Conservation (phyloP, 1,284 basidiomycete genomes). For the Papiliotrema flavescens region DNA sequence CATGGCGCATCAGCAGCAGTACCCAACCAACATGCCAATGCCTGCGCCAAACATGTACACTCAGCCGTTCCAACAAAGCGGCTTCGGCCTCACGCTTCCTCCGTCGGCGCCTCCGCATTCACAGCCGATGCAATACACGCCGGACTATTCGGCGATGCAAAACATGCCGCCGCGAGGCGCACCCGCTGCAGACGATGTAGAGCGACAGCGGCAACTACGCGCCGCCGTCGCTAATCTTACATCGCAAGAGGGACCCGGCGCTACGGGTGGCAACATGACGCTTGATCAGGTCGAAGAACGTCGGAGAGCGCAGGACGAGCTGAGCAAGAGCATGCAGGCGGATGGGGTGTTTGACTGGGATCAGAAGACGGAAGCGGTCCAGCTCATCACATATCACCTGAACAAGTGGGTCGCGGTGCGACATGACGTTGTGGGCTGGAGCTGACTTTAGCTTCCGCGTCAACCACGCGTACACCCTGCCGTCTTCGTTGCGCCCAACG, state of each 20-base stretch:
- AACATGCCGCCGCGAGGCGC: neutral
- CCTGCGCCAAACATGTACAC: neutral
- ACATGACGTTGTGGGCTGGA: constrained; percentile 1
- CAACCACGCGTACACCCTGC: constrained; percentile 72
- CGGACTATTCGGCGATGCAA: neutral
- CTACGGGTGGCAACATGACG: constrained; percentile 11
- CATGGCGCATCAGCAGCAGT: neutral
- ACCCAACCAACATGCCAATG: neutral
- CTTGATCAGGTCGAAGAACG: constrained; percentile 31
- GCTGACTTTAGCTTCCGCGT: constrained; percentile 41
- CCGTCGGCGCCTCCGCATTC: too few species aligned
- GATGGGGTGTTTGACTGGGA: constrained; percentile 23
- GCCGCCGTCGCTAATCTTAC: constrained; percentile 16
- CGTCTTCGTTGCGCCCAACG: constrained; percentile 78
- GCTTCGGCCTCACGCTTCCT: constrained; percentile 20
- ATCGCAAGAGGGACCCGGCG: neutral
- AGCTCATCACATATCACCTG: constrained; percentile 67
- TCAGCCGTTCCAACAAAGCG: constrained; percentile 3
- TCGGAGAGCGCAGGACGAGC: constrained; percentile 25
- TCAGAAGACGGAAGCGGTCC: constrained; percentile 37
- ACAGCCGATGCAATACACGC: neutral
- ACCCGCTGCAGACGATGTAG: neutral
- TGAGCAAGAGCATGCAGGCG: constrained; percentile 27
- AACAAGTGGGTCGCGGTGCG: constrained; percentile 57
- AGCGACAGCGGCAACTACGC: constrained; percentile 7